Base-by-base conservation (phyloP, 75 land plant species). In the Isoetes taiwanensis region DNA sequence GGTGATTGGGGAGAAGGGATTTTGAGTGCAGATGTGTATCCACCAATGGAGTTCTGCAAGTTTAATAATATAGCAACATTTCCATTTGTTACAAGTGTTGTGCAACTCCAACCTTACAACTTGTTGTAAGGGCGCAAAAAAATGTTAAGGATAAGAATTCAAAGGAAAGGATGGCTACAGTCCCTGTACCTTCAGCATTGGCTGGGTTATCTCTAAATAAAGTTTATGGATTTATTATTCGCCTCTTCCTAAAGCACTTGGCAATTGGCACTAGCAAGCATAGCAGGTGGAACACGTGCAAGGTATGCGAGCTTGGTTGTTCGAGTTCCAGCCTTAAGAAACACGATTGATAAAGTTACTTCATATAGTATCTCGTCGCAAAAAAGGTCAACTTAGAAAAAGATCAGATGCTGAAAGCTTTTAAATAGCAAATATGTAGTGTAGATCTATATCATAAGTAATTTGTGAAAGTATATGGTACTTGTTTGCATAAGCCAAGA, bases 21-120 rank as follows among this genome's bases (percentile, higher is more conserved):
- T 11, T 43, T 57, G 31, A 30, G n/a, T 32, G 32, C 57, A 28
- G 87, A 81, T 46, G 72, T 57, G 78, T 59, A 81, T 93, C 16
- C 52, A 78, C 8, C 98, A 93, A 57, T 93, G 98, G 98, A 93
- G 91, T 34, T 94, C 87, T 11, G 52, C 87, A 48, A 93, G 46
- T 93, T 93, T 67, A 93, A 93, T 62, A 93, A 87, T 19, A 95
- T 94, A 9, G 70, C 86, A 5, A 78, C 95, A 30, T 48, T 65
- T 20, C 89, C 97, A 23, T 88, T 93, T 56, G 86, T 93, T 38
- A 79, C 55, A 93, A 93, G 75, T 93, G 98, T 57, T 94, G 98
- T 3, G 89, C 95, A 27, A 87, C 80, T 39, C 78, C 89, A 25
- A 72, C 74, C 25, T 75, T 72, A 0, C 95, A 93, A 68, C 74